These are phyloP conservation scores for Amanita muscaria DNA, from an alignment of 768 basidiomycete species.

Conservation along the genomic window DNA sequence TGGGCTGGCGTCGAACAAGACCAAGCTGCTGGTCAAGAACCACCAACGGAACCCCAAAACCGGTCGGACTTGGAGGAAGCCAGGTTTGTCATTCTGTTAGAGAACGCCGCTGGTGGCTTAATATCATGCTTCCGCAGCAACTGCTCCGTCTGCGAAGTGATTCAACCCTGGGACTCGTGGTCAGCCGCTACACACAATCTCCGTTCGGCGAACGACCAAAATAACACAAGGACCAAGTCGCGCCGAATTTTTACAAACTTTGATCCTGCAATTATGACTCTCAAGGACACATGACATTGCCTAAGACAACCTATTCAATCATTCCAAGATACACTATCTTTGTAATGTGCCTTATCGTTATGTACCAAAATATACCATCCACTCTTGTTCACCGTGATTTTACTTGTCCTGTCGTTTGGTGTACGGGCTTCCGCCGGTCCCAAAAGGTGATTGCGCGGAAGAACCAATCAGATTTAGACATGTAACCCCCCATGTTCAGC, in stretches of 20 bases:
- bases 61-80: slow-evolving; percentile 4
- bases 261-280: not conserved
- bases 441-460: too few relatives aligned
- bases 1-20: slow-evolving; percentile 8
- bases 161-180: slow-evolving; percentile 7
- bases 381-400: too few relatives aligned
- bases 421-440: too few relatives aligned
- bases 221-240: not conserved
- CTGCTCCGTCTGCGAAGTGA: slow-evolving; percentile 5
- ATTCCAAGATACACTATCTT: too few relatives aligned
- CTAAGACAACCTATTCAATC: too few relatives aligned
- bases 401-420: too few relatives aligned
- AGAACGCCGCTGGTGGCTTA: not conserved
- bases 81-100: slow-evolving; percentile 2
- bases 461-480: too few relatives aligned
- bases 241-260: slow-evolving; percentile 4
- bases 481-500: too few relatives aligned
- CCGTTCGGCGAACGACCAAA: not conserved
- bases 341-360: too few relatives aligned
- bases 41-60: not conserved
- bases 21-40: not conserved
- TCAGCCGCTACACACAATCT: slow-evolving; percentile 1
- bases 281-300: not conserved
- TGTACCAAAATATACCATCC: too few relatives aligned
- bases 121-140: not conserved